Percentiles rank a stretch among this genome's conserved stretches.
Evolutionary conservation across 208 protist genomes (phyloP).

Genomic region (Leishmania guyanensis): DNA sequence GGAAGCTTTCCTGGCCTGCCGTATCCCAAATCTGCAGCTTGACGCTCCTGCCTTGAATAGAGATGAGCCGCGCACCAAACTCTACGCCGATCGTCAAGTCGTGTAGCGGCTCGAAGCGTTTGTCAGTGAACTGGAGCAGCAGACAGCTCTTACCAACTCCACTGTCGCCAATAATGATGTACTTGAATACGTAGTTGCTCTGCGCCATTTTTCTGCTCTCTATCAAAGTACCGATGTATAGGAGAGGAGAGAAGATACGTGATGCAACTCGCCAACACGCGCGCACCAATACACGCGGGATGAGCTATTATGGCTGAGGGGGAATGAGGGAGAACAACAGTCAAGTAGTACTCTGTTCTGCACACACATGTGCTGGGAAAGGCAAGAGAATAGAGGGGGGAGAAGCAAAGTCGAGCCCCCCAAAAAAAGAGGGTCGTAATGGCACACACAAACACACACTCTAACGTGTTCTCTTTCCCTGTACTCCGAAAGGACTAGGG

Average conservation of each 20-base stretch:
- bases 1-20: conserved; percentile 97
- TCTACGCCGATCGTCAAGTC: conserved; percentile 99
- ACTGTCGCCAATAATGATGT: conserved; percentile 97
- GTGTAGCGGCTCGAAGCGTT: conserved; percentile 98
- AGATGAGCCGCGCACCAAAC: conserved; percentile 97
- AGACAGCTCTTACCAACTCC: conserved; percentile 99
- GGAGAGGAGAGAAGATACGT: background rate
- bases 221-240: background rate
- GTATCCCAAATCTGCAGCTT: conserved; percentile 99
- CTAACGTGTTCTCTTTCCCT: background rate
- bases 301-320: background rate
- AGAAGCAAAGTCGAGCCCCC: background rate
- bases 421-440: background rate
- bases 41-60: conserved; percentile 95
- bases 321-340: background rate
- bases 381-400: background rate
- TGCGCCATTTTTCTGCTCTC: conserved; percentile 41
- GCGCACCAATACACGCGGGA: background rate
- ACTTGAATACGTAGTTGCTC: conserved; percentile 95
- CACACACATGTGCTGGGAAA: background rate
- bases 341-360: too few relatives aligned
- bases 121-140: conserved; percentile 98
- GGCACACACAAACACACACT: background rate
- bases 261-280: background rate
- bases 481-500: background rate